These are phyloP conservation scores for Euphorbia peplus DNA, from an alignment of 345 rosid species.

Conservation along the genomic window DNA sequence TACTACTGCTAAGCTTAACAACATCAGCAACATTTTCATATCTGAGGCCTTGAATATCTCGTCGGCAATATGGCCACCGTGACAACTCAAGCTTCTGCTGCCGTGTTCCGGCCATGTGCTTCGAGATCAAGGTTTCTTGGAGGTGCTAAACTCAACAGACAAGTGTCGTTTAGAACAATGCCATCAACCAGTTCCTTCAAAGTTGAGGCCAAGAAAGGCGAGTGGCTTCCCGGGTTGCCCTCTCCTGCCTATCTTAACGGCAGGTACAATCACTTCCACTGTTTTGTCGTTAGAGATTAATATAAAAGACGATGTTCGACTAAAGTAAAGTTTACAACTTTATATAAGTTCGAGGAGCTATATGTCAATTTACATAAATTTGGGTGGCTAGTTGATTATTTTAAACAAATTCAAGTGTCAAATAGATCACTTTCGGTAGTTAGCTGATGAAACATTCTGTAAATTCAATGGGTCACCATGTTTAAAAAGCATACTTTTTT, in stretches of 20 bases:
- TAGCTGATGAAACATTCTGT: too few relatives aligned
- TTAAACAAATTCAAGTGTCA: too few relatives aligned
- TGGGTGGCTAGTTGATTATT: too few relatives aligned
- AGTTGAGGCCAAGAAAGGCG: constrained; percentile 90
- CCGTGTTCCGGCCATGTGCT: constrained; percentile 66
- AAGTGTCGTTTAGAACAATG: constrained; percentile 40
- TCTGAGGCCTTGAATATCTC: background rate
- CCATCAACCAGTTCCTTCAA: constrained; percentile 37
- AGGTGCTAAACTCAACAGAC: constrained; percentile 55
- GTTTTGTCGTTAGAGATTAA: too few relatives aligned
- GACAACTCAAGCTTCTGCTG: constrained; percentile 82
- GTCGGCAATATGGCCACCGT: constrained; percentile 59
- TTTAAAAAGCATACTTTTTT: too few relatives aligned
- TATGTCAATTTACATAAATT: too few relatives aligned
- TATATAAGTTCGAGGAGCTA: too few relatives aligned
- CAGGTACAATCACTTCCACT: constrained; percentile 42
- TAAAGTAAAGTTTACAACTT: too few relatives aligned
- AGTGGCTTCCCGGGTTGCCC: constrained; percentile 88
- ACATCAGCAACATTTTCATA: background rate
- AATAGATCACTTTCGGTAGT: too few relatives aligned
- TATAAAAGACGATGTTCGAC: too few relatives aligned
- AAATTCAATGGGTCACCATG: too few relatives aligned
- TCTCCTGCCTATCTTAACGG: constrained; percentile 81
- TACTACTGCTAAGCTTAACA: background rate
- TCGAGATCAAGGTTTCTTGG: constrained; percentile 60